Conservation (phyloP, 2,329 filamentous ascomycete species). For the Colletotrichum brevisporum region DNA sequence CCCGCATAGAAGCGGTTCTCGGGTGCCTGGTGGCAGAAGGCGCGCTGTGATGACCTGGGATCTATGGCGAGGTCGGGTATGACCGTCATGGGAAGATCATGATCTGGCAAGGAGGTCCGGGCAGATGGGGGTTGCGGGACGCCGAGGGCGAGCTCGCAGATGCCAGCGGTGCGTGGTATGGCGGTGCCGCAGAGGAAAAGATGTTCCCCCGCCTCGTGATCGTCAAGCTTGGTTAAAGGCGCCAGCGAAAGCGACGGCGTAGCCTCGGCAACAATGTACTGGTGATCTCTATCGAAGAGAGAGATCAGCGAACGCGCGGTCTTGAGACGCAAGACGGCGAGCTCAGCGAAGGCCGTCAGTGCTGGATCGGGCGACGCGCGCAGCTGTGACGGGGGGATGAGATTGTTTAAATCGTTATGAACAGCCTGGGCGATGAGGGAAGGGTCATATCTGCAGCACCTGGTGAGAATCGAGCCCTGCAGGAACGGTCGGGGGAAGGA, state of each 20-base stretch:
- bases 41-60: conserved; percentile 46
- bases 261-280: conserved; percentile 67
- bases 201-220: conserved; percentile 11
- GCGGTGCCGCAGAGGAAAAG: conserved; percentile 47
- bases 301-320: conserved; percentile 60
- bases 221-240: conserved; percentile 39
- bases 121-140: not conserved
- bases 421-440: conserved; percentile 16
- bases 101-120: not conserved
- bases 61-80: conserved; percentile 52
- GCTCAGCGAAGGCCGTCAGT: conserved; percentile 65
- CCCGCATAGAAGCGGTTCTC: conserved; percentile 56
- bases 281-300: conserved; percentile 63
- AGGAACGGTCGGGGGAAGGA: not conserved
- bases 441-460: conserved; percentile 31
- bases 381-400: conserved; percentile 44
- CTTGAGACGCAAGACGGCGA: conserved; percentile 59
- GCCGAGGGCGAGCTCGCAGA: conserved; percentile 48
- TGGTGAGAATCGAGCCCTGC: not conserved
- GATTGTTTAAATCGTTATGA: conserved; percentile 43
- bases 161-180: conserved; percentile 46
- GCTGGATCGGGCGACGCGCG: conserved; percentile 50
- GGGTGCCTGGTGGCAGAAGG: conserved; percentile 44
- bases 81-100: conserved; percentile 50
- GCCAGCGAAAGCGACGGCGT: conserved; percentile 57